Conservation (phyloP, 805 yeast species). For the Peterozyma toletana region DNA sequence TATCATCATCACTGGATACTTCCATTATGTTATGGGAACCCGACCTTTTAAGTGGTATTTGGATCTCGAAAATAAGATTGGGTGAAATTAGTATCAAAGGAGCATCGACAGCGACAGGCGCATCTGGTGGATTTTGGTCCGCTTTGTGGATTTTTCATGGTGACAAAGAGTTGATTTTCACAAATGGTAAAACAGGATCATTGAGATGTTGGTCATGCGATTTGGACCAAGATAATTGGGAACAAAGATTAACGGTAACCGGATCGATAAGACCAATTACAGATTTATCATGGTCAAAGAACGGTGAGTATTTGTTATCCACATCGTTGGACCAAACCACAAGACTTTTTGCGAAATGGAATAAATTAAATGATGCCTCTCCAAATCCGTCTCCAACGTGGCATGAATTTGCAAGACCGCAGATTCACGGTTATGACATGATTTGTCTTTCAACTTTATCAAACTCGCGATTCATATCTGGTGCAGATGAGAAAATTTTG, state of each 20-base stretch:
- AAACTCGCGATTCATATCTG: constrained; percentile 69
- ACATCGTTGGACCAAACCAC: constrained; percentile 95
- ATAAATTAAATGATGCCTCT: constrained; percentile 23
- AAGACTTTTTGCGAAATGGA: constrained; percentile 68
- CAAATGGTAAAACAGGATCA: constrained; percentile 91
- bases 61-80: constrained; percentile 74
- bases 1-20: constrained; percentile 90
- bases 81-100: constrained; percentile 96
- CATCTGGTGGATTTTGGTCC: constrained; percentile 64
- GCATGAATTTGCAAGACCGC: constrained; percentile 95
- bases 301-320: constrained; percentile 60
- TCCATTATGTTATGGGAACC: constrained; percentile 93
- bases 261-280: constrained; percentile 75
- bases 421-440: constrained; percentile 98
- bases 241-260: constrained; percentile 50
- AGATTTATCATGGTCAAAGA: constrained; percentile 68
- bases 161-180: constrained; percentile 46
- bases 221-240: constrained; percentile 28
- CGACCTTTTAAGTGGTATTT: constrained; percentile 77
- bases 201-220: constrained; percentile 65
- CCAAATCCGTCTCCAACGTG: constrained; percentile 26
- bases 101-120: constrained; percentile 97
- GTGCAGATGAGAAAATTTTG: constrained; percentile 91
- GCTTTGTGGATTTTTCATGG: constrained; percentile 58
- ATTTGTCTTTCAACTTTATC: constrained; percentile 61